These are phyloP conservation scores for Coemansia sp. DNA, from an alignment of 192 early-diverging fungal species.

Conservation along the genomic window DNA sequence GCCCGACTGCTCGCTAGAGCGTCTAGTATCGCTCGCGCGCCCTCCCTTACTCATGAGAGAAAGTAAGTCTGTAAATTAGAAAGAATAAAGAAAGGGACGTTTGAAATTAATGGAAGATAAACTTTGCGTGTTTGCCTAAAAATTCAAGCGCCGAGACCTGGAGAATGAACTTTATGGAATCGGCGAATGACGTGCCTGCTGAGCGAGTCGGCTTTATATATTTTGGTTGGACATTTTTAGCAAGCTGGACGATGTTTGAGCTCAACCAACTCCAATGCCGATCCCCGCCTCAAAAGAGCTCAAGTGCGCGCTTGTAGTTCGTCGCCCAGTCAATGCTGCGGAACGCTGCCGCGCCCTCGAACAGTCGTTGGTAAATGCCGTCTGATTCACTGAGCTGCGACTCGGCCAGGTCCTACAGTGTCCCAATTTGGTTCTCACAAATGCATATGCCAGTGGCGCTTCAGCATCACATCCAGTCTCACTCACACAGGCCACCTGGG, in stretches of 20 bases:
- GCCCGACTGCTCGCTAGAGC: slow-evolving; percentile 17
- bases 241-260: neutral
- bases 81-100: neutral
- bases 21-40: slow-evolving; percentile 19
- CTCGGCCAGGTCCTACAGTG: slow-evolving; percentile 30
- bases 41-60: slow-evolving; percentile 14
- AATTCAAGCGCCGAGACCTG: neutral
- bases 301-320: slow-evolving; percentile 36
- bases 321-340: slow-evolving; percentile 41
- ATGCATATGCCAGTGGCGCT: slow-evolving; percentile 1
- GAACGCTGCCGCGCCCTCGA: slow-evolving; percentile 42
- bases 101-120: neutral
- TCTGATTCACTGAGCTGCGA: slow-evolving; percentile 16
- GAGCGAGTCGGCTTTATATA: neutral
- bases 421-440: slow-evolving; percentile 1
- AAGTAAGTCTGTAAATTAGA: neutral
- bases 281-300: slow-evolving; percentile 12
- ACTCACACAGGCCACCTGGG: neutral
- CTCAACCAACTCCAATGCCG: neutral
- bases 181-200: slow-evolving; percentile 3
- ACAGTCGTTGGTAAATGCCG: slow-evolving; percentile 30
- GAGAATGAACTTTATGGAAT: neutral
- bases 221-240: neutral
- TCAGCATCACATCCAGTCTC: neutral
- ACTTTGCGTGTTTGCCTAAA: neutral